phyloP scores from a whole-genome alignment of 257 asterid genomes.

The Avicennia marina region DNA sequence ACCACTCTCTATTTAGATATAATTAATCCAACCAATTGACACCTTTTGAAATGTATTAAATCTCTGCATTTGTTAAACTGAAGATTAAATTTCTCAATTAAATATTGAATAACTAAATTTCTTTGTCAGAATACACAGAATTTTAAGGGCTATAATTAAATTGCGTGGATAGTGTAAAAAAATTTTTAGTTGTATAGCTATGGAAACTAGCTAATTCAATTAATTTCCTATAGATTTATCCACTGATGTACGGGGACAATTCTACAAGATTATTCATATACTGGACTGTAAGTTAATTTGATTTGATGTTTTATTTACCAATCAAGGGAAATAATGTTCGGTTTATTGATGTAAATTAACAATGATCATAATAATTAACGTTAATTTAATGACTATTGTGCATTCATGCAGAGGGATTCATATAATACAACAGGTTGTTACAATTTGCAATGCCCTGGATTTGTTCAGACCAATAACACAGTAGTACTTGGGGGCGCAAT shows the following conservation, averaged over 20 bases:
- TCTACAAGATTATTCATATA: neutral
- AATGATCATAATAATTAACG: neutral
- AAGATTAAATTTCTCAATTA: no score
- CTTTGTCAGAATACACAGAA: no score
- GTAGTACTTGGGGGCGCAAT: constrained; percentile 21
- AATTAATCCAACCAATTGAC: no score
- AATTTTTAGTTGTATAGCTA: neutral
- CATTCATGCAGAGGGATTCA: constrained; percentile 25
- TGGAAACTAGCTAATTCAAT: neutral
- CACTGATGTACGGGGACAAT: neutral
- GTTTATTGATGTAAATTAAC: neutral
- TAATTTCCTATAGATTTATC: neutral
- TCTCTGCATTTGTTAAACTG: no score
- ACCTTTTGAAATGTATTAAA: no score
- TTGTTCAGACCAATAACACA: constrained; percentile 24
- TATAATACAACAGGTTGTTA: constrained; percentile 28
- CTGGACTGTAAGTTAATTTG: neutral
- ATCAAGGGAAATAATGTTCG: neutral
- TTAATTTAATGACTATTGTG: neutral
- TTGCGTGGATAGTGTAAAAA: no score
- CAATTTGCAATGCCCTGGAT: constrained; percentile 33
- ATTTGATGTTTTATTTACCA: neutral
- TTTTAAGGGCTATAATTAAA: no score
- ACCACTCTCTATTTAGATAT: no score
- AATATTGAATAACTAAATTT: no score